Evolutionary conservation across 2,329 filamentous ascomycete genomes (phyloP), one percentile per base, ranked within the genome.

Genomic region (Pseudogymnoascus sp.): DNA sequence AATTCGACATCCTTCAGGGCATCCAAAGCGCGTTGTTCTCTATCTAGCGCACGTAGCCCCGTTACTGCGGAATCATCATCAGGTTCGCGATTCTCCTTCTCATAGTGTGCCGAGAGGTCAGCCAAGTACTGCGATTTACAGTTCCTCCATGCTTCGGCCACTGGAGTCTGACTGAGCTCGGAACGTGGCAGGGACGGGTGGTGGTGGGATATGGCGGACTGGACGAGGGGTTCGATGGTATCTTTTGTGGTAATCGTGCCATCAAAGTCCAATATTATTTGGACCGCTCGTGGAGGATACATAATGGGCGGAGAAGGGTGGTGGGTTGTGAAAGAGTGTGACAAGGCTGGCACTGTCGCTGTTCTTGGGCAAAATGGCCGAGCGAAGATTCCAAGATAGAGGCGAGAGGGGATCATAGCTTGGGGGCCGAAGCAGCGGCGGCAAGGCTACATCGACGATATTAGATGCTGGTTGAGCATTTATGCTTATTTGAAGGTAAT

Each of bases 171-270:
- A 14, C 30, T 57, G 2, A 14, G n/a, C 6, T 58, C 57, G 9
- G 69, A 65, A 30, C 22, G 30, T 15, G 43, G 7, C 5, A 68
- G 43, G 5, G 28, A 53, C 9, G 47, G 47, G 9, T 53, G 9
- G 0, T 20, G n/a, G 47, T 7, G 9, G 47, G 47, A 5, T 14
- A 53, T 18, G 14, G 57, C 69, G 22, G 62, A 39, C 5, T 65
- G 37, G 53, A 63, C 63, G 18, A 72, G 43, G 3, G 60, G 47
- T 3, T 39, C 47, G 2, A 68, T 70, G 4, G 70, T 71, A 50
- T 71, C 70, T 58, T 65, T 63, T 5, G 59, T 65, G 22, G 70
- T 71, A 43, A 72, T 69, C n/a, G 70, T 71, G 9, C 67, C 65
- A 18, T 71, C 70, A 50, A 72, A 71, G 18, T 53, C 47, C n/a